phyloP scores from a whole-genome alignment of 2,329 filamentous ascomycete genomes.

The Fusarium pininemorale region DNA sequence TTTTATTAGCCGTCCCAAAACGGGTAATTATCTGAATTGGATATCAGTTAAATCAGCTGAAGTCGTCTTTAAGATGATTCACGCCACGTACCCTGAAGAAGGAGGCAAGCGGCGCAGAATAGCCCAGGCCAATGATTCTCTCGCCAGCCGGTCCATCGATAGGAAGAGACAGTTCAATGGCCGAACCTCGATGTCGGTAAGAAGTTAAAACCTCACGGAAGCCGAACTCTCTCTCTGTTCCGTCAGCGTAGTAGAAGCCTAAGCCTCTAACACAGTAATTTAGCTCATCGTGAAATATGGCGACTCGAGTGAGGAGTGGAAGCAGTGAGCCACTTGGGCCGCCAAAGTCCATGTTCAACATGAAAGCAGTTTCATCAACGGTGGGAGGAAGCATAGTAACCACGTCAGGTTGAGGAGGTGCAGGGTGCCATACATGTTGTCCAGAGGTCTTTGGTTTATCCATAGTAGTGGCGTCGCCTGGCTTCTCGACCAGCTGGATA shows the following conservation, averaged over 20 bases:
- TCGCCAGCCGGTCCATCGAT: slow-evolving; percentile 9
- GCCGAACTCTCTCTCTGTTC: neutral
- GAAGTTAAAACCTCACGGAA: too few relatives aligned
- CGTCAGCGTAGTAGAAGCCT: slow-evolving; percentile 7
- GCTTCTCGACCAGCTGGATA: neutral
- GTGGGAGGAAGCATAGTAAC: too few relatives aligned
- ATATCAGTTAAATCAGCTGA: too few relatives aligned
- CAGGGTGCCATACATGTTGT: neutral
- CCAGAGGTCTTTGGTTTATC: rapidly evolving
- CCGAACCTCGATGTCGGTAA: too few relatives aligned
- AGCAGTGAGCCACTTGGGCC: neutral
- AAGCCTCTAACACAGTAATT: neutral
- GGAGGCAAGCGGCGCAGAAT: too few relatives aligned
- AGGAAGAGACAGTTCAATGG: neutral
- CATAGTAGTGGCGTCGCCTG: rapidly evolving
- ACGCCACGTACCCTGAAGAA: too few relatives aligned
- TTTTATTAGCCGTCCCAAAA: too few relatives aligned
- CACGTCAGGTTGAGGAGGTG: neutral
- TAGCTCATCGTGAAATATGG: neutral
- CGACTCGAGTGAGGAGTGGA: neutral
- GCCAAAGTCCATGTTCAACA: slow-evolving; percentile 13
- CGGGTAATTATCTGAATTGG: too few relatives aligned
- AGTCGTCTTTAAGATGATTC: too few relatives aligned
- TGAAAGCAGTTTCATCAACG: neutral
- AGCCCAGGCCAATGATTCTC: neutral